Evolutionary conservation across 805 yeast species (phyloP).

Genomic region (Maudiozyma turicensis): DNA sequence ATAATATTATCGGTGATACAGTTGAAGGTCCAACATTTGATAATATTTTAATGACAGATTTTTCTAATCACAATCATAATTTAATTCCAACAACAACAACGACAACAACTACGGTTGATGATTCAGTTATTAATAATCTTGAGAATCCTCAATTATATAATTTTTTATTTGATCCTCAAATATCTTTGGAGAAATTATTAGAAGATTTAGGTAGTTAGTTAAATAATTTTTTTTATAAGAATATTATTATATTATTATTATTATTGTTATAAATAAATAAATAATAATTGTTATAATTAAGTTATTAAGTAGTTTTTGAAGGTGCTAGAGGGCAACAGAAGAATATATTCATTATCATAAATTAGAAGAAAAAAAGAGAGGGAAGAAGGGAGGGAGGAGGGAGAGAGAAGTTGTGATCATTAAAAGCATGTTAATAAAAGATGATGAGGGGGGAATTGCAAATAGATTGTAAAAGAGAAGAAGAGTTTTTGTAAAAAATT

Average conservation of each 20-base stretch:
- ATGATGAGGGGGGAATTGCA: background rate
- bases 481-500: background rate
- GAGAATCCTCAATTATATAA: background rate
- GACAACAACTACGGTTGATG: background rate
- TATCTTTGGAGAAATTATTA: constrained; percentile 6
- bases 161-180: constrained; percentile 6
- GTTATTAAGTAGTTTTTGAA: too few species aligned
- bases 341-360: background rate
- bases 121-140: background rate
- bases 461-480: too few species aligned
- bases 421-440: too few species aligned
- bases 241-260: background rate
- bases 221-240: background rate
- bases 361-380: too few species aligned
- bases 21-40: background rate
- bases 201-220: constrained; percentile 5
- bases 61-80: background rate
- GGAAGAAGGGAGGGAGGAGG: too few species aligned
- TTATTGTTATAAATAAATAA: background rate
- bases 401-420: too few species aligned
- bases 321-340: background rate
- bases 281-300: background rate
- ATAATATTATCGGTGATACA: background rate
- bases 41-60: background rate
- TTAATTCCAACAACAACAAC: background rate